phyloP scores from a whole-genome alignment of 2,329 filamentous ascomycete genomes.

The Pseudogymnoascus sp. region DNA sequence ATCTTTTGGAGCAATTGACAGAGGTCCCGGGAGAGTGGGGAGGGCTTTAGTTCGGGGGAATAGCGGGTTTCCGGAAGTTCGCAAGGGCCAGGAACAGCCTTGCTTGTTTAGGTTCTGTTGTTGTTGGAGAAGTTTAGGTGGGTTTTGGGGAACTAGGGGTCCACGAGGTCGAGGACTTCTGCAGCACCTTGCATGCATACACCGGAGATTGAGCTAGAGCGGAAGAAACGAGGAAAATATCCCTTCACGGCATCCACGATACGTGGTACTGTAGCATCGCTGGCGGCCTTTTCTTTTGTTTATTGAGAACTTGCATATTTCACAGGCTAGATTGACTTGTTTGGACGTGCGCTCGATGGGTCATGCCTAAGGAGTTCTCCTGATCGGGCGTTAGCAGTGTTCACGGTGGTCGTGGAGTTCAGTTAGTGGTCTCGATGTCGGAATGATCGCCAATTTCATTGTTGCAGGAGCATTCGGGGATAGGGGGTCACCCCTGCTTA shows the following conservation, averaged over 20 bases:
- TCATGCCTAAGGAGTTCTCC: background rate
- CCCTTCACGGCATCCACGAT: background rate
- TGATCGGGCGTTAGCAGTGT: background rate
- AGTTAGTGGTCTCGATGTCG: background rate
- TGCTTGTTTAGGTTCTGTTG: background rate
- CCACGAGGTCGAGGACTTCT: background rate
- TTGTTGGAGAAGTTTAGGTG: background rate
- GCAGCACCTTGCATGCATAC: background rate
- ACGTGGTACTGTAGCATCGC: background rate
- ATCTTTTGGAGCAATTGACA: constrained; percentile 1
- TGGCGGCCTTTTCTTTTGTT: background rate
- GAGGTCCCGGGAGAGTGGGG: constrained; percentile 2
- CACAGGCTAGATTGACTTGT: background rate
- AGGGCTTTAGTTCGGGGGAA: background rate
- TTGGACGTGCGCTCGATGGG: background rate
- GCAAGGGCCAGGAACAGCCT: constrained; percentile 2
- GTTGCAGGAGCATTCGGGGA: background rate
- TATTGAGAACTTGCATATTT: constrained; percentile 8
- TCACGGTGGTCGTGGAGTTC: background rate
- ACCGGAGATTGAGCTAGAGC: background rate
- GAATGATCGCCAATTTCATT: constrained; percentile 9
- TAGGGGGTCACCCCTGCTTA: background rate
- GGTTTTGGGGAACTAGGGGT: background rate
- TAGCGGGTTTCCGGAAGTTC: constrained; percentile 3
- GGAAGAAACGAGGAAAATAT: background rate